These are phyloP conservation scores for Trichoderma erinaceum DNA, from an alignment of 495 filamentous ascomycete species.

Conservation along the genomic window DNA sequence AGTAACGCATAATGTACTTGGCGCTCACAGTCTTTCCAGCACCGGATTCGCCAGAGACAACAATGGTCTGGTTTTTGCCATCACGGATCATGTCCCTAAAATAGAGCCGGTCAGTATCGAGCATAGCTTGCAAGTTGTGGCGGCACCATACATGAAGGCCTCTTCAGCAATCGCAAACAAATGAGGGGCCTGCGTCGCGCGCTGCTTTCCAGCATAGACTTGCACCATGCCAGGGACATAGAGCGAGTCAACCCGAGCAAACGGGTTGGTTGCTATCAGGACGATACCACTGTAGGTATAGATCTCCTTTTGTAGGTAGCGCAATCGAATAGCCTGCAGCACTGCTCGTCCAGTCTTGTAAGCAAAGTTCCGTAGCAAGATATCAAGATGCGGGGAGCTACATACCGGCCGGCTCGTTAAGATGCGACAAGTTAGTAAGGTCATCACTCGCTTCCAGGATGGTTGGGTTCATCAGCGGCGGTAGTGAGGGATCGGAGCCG, in stretches of 20 bases:
- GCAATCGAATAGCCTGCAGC: slow-evolving; percentile 92
- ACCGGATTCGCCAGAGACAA: slow-evolving; percentile 97
- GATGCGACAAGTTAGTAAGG: slow-evolving; percentile 91
- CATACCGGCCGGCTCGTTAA: slow-evolving; percentile 97
- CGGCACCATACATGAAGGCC: slow-evolving; percentile 76
- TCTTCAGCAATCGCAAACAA: slow-evolving; percentile 98
- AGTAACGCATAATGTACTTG: slow-evolving; percentile 99
- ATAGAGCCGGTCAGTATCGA: not conserved
- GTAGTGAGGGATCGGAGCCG: slow-evolving; percentile 66
- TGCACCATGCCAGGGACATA: slow-evolving; percentile 99
- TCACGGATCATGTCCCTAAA: slow-evolving; percentile 93
- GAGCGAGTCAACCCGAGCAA: slow-evolving; percentile 93
- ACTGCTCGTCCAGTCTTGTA: slow-evolving; percentile 51
- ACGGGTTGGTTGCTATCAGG: slow-evolving; percentile 96
- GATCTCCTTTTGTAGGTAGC: slow-evolving; percentile 98
- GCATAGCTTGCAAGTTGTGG: not conserved
- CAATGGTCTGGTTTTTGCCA: slow-evolving; percentile 93
- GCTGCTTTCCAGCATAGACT: slow-evolving; percentile 95
- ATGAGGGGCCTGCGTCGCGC: slow-evolving; percentile 93
- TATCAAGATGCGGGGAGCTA: not conserved
- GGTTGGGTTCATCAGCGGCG: slow-evolving; percentile 94
- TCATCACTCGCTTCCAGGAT: slow-evolving; percentile 99
- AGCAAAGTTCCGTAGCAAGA: slow-evolving; percentile 24
- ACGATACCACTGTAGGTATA: slow-evolving; percentile 99
- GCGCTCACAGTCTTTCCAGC: slow-evolving; percentile 98